Conservation (phyloP, 768 basidiomycete genomes). For the Trametes cinnabarina region DNA sequence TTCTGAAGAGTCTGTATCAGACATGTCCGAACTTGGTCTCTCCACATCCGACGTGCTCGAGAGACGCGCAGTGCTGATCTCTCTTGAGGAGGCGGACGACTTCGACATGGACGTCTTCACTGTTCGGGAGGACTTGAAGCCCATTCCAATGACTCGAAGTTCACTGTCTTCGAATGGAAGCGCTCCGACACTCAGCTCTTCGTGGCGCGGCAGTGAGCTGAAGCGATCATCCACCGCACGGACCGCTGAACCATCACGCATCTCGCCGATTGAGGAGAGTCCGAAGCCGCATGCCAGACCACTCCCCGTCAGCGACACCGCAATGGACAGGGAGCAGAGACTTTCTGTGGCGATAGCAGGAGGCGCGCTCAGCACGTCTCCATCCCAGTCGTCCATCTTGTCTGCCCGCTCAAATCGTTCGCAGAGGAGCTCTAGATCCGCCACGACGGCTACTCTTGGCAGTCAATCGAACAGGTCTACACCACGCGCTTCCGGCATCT, state of each 20-base stretch:
- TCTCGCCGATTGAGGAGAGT: slow-evolving; percentile 72
- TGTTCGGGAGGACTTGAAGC: slow-evolving; percentile 40
- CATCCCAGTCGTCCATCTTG: slow-evolving; percentile 64
- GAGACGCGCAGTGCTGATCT: slow-evolving; percentile 15
- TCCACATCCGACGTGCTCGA: background rate
- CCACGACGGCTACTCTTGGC: slow-evolving; percentile 24
- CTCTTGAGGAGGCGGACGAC: slow-evolving; percentile 61
- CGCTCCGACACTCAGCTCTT: slow-evolving; percentile 35
- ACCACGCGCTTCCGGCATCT: slow-evolving; percentile 41
- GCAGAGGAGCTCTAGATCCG: slow-evolving; percentile 37
- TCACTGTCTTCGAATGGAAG: slow-evolving; percentile 42
- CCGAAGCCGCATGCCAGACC: slow-evolving; percentile 50
- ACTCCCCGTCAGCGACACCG: slow-evolving; percentile 43
- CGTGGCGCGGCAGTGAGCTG: slow-evolving; percentile 37
- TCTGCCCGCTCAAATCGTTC: slow-evolving; percentile 54
- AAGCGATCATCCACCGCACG: slow-evolving; percentile 33
- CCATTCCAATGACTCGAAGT: slow-evolving; percentile 32
- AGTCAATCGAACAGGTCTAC: slow-evolving; percentile 26
- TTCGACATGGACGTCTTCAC: slow-evolving; percentile 74
- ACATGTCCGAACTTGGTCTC: slow-evolving; percentile 1
- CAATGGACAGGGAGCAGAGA: slow-evolving; percentile 19
- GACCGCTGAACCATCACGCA: slow-evolving; percentile 46
- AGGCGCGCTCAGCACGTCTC: slow-evolving; percentile 52
- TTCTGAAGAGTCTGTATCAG: slow-evolving; percentile 16
- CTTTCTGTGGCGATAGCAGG: slow-evolving; percentile 18